Base-by-base conservation (phyloP, 2,329 filamentous ascomycete genomes). In the Fusarium sp. region DNA sequence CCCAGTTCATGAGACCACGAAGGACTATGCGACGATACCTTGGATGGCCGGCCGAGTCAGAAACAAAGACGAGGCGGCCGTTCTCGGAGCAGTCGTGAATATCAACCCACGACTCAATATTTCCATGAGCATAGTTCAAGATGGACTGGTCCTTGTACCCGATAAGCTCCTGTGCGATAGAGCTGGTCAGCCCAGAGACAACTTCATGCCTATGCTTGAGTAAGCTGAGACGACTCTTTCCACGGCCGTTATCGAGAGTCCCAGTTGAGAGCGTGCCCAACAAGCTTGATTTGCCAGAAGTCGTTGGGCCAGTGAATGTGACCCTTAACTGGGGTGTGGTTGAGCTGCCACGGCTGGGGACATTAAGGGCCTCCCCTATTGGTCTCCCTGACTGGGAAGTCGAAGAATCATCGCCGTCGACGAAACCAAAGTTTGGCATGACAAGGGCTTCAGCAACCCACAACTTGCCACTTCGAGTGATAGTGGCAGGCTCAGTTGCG, bases 201-300 rank as follows among this genome's bases (percentile, higher is more conserved):
- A 98, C 91, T 77, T 99, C 96, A 77, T 99, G 96, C 10, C 92
- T 89, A 79, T 99, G 96, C 77, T 93, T 97, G 29, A 99, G 83
- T 55, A 98, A 85, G 74, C 92, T 95, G 25, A 97, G 83, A 58
- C 96, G 88, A 76, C 93, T 97, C 77, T 93, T 96, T 0, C 96
- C 96, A 68, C 94, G 86, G 0, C 95, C 95, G 78, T 98, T 97
- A 77, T 99, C 96, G 16, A 97, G 83, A 1, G 90, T 91, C 2
- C 93, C 93, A 0, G 93, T 97, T 0, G 93, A 95, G 25, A 99
- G 81, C 0, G 93, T 97, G 0, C 96, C 96, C 1, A 99, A 81
- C 20, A 99, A 81, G 31, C 92, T 96, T 1, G 95, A 97, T 79
- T 99, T 99, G 1, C 96, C 96, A 46, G 93, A 96, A 50, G 91